Percentiles rank a stretch among this genome's conserved stretches.
Evolutionary conservation across 2,329 filamentous ascomycete genomes (phyloP).

Genomic region (Podosphaera fusca): DNA sequence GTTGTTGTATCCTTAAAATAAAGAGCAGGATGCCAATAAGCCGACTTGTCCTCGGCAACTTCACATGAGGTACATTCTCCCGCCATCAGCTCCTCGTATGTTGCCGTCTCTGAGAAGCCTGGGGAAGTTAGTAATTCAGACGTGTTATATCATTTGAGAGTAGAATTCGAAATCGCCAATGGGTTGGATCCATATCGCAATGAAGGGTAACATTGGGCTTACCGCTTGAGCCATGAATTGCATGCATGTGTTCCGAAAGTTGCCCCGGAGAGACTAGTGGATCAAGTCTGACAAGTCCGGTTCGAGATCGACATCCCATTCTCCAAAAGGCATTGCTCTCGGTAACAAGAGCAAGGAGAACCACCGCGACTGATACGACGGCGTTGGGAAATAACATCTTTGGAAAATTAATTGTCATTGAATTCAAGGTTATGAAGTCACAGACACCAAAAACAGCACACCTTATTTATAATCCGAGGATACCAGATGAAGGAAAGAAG

Average conservation of each 20-base stretch:
- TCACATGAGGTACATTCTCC: conserved; percentile 43
- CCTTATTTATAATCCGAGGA: too few relatives aligned
- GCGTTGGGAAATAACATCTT: neutral
- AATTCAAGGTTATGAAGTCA: neutral
- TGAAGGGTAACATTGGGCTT: conserved; percentile 17
- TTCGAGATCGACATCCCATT: conserved; percentile 55
- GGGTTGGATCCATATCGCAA: conserved; percentile 1
- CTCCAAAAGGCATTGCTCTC: conserved; percentile 53
- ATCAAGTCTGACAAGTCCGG: conserved; percentile 51
- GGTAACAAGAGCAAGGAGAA: conserved; percentile 1
- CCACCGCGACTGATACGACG: neutral
- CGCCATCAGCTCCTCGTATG: conserved; percentile 30
- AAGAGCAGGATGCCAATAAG: conserved; percentile 45
- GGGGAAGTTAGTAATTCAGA: neutral
- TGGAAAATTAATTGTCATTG: neutral
- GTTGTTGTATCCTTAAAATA: conserved; percentile 20
- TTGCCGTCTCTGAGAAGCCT: conserved; percentile 42
- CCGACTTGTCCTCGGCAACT: conserved; percentile 36
- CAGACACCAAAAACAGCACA: too few relatives aligned
- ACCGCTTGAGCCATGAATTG: conserved; percentile 57
- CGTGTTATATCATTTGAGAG: neutral
- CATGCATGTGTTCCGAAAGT: conserved; percentile 44
- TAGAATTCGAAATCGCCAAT: neutral
- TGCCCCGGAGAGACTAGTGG: conserved; percentile 43
- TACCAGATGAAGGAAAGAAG: too few relatives aligned